A percentile compares a stretch with the other conserved stretches of the same genome.
Evolutionary conservation across 352 stramenopile genomes (phyloP).

Genomic region (Phytophthora foliorum): DNA sequence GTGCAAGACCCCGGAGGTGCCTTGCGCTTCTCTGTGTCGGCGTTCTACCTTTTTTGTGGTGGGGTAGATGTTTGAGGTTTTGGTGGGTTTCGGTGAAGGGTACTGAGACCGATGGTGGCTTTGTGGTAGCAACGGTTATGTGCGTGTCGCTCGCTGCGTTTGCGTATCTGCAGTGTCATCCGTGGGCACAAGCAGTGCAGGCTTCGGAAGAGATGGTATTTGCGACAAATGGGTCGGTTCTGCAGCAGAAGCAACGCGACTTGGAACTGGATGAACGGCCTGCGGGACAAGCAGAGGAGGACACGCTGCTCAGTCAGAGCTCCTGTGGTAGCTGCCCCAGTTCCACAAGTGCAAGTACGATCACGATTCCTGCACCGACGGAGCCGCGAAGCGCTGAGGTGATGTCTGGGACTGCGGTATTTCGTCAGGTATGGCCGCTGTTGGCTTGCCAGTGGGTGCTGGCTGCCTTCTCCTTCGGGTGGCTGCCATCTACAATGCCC

Average conservation of each 20-base stretch:
- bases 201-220: slow-evolving; percentile 1
- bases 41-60: slow-evolving; percentile 75
- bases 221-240: neutral
- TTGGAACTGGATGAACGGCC: slow-evolving; percentile 8
- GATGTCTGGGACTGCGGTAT: slow-evolving; percentile 32
- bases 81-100: neutral
- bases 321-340: slow-evolving; percentile 21
- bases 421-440: slow-evolving; percentile 59
- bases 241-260: slow-evolving; percentile 9
- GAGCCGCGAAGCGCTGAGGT: slow-evolving; percentile 4
- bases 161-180: slow-evolving; percentile 63
- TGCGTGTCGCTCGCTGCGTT: slow-evolving; percentile 61
- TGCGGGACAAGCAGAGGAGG: slow-evolving; percentile 32
- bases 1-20: slow-evolving; percentile 62
- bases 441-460: slow-evolving; percentile 65
- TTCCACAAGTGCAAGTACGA: slow-evolving; percentile 12
- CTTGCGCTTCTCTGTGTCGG: slow-evolving; percentile 67
- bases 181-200: slow-evolving; percentile 35
- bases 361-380: slow-evolving; percentile 15
- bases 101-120: neutral
- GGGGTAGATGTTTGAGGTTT: neutral
- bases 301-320: slow-evolving; percentile 35
- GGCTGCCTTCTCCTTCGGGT: slow-evolving; percentile 70
- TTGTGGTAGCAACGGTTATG: slow-evolving; percentile 59
- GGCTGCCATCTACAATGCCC: slow-evolving; percentile 75